phyloP scores from a whole-genome alignment of 129 eudicot genomes.

The Smallanthus sonchifolius region DNA sequence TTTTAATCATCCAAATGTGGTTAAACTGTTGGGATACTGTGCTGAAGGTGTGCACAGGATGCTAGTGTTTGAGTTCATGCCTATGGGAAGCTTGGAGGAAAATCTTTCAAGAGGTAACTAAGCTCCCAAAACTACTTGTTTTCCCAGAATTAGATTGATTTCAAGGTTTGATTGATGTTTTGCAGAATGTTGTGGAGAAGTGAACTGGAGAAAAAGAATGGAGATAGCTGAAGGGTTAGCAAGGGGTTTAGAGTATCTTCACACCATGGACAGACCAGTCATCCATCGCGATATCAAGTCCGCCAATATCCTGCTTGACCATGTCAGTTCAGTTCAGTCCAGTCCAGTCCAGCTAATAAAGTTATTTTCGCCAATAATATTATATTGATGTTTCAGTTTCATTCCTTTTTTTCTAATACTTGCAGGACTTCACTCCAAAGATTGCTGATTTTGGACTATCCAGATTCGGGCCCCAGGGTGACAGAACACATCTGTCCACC shows the following conservation, averaged over 20 bases:
- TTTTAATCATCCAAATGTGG: conserved; percentile 47
- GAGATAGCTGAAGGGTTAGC: conserved; percentile 48
- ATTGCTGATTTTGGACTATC: conserved; percentile 50
- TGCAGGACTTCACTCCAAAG: conserved; percentile 44
- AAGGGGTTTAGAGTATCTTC: conserved; percentile 49
- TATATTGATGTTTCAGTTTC: not conserved
- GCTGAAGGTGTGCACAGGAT: conserved; percentile 35
- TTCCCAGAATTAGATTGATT: not conserved
- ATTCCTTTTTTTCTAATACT: not conserved
- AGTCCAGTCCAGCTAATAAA: not conserved
- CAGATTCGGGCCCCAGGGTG: conserved; percentile 46
- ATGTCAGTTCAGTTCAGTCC: conserved; percentile 10
- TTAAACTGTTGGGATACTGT: conserved; percentile 54
- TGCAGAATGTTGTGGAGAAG: conserved; percentile 25
- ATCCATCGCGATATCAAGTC: conserved; percentile 52
- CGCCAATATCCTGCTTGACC: conserved; percentile 46
- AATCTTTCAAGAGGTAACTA: conserved; percentile 39
- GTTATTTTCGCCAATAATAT: not conserved
- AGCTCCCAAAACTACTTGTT: conserved; percentile 1
- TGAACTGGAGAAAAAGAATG: conserved; percentile 43
- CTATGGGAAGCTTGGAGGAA: conserved; percentile 48
- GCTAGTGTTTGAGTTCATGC: conserved; percentile 46
- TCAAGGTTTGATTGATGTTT: conserved; percentile 23
- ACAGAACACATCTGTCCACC: conserved; percentile 35
- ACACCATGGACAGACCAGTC: conserved; percentile 31